phyloP scores from a whole-genome alignment of 805 yeast genomes.

The Ogataea paradorogensis region DNA sequence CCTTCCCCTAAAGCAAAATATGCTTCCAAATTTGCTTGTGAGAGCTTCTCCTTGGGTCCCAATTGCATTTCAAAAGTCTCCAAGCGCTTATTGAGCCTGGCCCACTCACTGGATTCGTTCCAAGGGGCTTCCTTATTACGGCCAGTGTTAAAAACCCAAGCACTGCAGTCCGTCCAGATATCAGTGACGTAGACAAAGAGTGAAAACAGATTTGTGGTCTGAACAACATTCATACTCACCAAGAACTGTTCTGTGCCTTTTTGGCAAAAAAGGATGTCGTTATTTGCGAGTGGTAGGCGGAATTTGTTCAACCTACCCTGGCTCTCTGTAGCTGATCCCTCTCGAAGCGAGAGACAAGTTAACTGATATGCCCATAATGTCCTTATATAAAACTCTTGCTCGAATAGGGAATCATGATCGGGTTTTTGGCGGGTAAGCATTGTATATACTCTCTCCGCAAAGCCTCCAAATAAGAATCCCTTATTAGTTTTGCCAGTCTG shows the following conservation, averaged over 20 bases:
- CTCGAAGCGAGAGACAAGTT: constrained; percentile 16
- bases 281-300: constrained; percentile 13
- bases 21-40: constrained; percentile 12
- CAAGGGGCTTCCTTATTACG: constrained; percentile 15
- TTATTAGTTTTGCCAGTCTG: constrained; percentile 17
- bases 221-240: constrained; percentile 2
- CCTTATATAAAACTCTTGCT: constrained; percentile 13
- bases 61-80: constrained; percentile 10
- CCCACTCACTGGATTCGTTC: constrained; percentile 15
- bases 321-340: constrained; percentile 10
- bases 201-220: constrained; percentile 12
- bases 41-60: constrained; percentile 13
- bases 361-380: constrained; percentile 19
- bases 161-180: constrained; percentile 18
- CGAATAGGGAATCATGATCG: constrained; percentile 1
- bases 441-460: constrained; percentile 14
- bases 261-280: constrained; percentile 15
- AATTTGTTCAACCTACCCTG: constrained; percentile 6
- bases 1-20: constrained; percentile 15
- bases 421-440: constrained; percentile 9
- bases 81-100: constrained; percentile 6
- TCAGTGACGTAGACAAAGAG: constrained; percentile 15
- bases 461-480: constrained; percentile 18
- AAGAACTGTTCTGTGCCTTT: constrained; percentile 3
- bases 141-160: constrained; percentile 15